Conservation (phyloP, 2,329 filamentous ascomycete species). For the Fusarium torreyae region DNA sequence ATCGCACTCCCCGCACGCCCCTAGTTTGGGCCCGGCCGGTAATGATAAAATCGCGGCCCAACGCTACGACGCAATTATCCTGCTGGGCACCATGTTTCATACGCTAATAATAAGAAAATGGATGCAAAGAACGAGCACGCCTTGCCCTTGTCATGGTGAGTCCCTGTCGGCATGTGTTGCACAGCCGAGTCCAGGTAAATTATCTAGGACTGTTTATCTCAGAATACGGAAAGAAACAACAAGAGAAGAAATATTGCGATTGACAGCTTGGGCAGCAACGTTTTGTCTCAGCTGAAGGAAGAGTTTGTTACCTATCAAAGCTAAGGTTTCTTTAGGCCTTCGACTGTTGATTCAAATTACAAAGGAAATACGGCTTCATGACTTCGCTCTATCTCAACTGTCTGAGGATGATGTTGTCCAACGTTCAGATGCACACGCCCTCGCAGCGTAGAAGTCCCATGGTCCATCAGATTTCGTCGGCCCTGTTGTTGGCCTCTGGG, state of each 20-base stretch:
- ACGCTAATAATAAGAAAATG: slow-evolving; percentile 48
- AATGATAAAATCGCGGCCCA: slow-evolving; percentile 50
- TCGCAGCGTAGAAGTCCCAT: slow-evolving; percentile 36
- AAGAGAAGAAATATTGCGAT: slow-evolving; percentile 17
- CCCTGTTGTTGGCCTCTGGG: slow-evolving; percentile 37
- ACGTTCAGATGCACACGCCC: slow-evolving; percentile 39
- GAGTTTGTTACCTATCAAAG: slow-evolving; percentile 6
- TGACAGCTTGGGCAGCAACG: slow-evolving; percentile 31
- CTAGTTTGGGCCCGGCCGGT: slow-evolving; percentile 42
- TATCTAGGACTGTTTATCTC: slow-evolving; percentile 46
- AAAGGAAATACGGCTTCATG: slow-evolving; percentile 14
- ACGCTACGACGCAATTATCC: slow-evolving; percentile 44
- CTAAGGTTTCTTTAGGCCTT: slow-evolving; percentile 13
- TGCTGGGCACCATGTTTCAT: slow-evolving; percentile 50
- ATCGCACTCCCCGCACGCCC: slow-evolving; percentile 39
- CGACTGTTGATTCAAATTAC: slow-evolving; percentile 23
- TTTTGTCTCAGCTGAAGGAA: slow-evolving; percentile 17
- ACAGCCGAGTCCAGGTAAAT: slow-evolving; percentile 44
- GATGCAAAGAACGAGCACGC: slow-evolving; percentile 22
- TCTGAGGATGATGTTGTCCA: slow-evolving; percentile 27
- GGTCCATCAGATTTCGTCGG: slow-evolving; percentile 40
- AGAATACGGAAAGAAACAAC: slow-evolving; percentile 31
- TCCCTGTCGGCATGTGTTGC: slow-evolving; percentile 46
- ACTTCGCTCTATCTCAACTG: slow-evolving; percentile 22
- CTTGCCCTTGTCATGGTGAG: slow-evolving; percentile 40